Evolutionary conservation across 1,139 yeast genomes (phyloP).

Genomic region (Ogataea hybrid): DNA sequence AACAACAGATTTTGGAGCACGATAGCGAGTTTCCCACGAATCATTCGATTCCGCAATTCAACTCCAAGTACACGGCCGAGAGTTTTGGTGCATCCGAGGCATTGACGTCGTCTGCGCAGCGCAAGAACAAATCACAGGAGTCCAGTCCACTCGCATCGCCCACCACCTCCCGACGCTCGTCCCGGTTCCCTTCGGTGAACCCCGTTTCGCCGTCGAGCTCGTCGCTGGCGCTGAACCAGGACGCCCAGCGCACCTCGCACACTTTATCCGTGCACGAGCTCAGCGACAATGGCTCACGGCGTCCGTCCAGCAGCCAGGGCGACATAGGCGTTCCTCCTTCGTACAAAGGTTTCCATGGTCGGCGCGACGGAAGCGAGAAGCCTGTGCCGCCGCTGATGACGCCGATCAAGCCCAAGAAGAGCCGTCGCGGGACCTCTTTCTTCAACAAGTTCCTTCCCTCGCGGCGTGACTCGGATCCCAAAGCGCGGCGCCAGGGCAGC

Average conservation of each 20-base stretch:
- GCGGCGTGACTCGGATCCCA: constrained; percentile 27
- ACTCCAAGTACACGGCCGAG: constrained; percentile 15
- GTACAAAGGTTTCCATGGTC: constrained; percentile 22
- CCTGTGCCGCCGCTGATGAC: constrained; percentile 18
- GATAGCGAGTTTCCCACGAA: constrained; percentile 9
- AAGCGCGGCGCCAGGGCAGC: constrained; percentile 9
- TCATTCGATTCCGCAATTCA: constrained; percentile 16
- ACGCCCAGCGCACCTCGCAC: background rate
- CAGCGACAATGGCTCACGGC: too few species aligned
- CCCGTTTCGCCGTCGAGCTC: constrained; percentile 18
- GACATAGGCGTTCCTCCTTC: constrained; percentile 10
- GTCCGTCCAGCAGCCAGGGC: too few species aligned
- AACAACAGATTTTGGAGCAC: constrained; percentile 2
- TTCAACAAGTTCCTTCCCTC: constrained; percentile 27
- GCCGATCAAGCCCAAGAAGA: constrained; percentile 21
- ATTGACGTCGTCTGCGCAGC: background rate
- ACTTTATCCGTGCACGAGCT: too few species aligned
- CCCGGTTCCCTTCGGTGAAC: constrained; percentile 8
- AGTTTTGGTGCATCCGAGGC: constrained; percentile 7
- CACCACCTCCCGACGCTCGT: constrained; percentile 24
- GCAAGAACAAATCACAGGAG: constrained; percentile 15
- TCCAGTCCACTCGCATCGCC: constrained; percentile 26
- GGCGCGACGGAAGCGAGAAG: constrained; percentile 10
- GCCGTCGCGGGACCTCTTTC: constrained; percentile 24
- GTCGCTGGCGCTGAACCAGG: constrained; percentile 4